Conservation (phyloP, 1,139 yeast species). For the Blastobotrys ciferrii region DNA sequence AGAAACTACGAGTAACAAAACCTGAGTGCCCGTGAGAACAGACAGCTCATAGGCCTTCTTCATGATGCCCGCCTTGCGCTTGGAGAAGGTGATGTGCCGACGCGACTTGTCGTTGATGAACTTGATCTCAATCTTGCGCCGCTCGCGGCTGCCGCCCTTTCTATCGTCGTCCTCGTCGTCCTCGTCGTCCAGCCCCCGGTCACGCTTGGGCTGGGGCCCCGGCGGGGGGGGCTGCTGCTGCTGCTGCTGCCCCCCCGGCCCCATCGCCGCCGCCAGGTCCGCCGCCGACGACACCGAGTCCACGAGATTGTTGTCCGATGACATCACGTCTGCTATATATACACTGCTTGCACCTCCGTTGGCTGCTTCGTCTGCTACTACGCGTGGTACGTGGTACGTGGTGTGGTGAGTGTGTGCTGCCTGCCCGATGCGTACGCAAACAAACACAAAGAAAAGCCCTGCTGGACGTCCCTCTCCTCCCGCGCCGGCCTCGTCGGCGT, state of each 20-base stretch:
- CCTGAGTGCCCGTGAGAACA: slow-evolving; percentile 96
- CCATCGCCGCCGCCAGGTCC: slow-evolving; percentile 6
- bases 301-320: slow-evolving; percentile 20
- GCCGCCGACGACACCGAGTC: slow-evolving; percentile 17
- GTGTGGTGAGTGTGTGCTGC: no score
- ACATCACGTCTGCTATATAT: slow-evolving; percentile 17
- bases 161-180: slow-evolving; percentile 74
- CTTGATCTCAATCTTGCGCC: slow-evolving; percentile 95
- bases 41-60: slow-evolving; percentile 94
- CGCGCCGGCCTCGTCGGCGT: no score
- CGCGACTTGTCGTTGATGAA: slow-evolving; percentile 96
- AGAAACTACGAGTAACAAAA: slow-evolving; percentile 84
- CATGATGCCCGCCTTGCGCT: slow-evolving; percentile 98
- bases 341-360: no score
- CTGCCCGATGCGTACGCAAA: no score
- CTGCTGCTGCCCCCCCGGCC: not conserved
- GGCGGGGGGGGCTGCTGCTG: slow-evolving; percentile 13
- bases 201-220: slow-evolving; percentile 25
- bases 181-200: slow-evolving; percentile 38
- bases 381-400: no score
- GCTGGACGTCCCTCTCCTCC: no score
- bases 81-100: slow-evolving; percentile 95
- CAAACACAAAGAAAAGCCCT: no score
- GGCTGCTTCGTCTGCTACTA: no score
- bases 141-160: slow-evolving; percentile 65